Base-by-base conservation (phyloP, 2,329 filamentous ascomycete species). In the Trichoderma atrobrunneum region DNA sequence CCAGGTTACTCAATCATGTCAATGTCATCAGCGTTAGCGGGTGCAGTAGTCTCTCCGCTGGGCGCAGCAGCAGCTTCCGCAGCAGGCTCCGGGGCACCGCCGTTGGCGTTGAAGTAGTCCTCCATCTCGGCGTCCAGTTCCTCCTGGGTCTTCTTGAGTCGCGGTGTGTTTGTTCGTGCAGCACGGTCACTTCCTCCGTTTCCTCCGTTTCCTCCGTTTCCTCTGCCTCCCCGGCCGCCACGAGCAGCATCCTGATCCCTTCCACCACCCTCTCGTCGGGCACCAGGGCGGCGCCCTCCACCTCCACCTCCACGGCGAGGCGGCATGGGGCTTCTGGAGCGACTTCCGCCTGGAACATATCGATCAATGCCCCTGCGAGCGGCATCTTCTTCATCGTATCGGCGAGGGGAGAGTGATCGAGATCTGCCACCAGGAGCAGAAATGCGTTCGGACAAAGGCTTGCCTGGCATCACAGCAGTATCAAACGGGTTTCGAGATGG, bases 71-170 rank as follows among this genome's bases (percentile, higher is more conserved):
- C 73, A 26, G 63, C 21, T 12, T 71, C 68, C 21, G 66, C 61
- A 30, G 71, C 72, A 16, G 74, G 74, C 24, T 74, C 75, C 18
- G 75, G 67, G 34, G 73, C 74, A 10, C 82, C 78, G 61, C 77
- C 77, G 66, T 77, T 73, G 30, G 83, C 84, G 34, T 87, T 90
- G 85, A 94, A 98, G 81, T 98, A 98, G 79, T 97, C 93, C 34
- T 91, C 94, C 95, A 98, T 98, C 83, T 98, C 95, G n/a, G 93
- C 93, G 80, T 98, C 95, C 54, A 98, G 86, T 80, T 98, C 93
- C 77, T 97, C 93, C 76, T 94, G 92, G 0, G 95, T 97, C 87
- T 97, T 97, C 82, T 90, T 92, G 2, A 90, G 87, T 63, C 93
- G 88, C 51, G 87, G 87, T 18, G 34, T 43, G 28, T 90, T 92